Base-by-base conservation (phyloP, 1,284 basidiomycete genomes). In the Trametes versicolor region DNA sequence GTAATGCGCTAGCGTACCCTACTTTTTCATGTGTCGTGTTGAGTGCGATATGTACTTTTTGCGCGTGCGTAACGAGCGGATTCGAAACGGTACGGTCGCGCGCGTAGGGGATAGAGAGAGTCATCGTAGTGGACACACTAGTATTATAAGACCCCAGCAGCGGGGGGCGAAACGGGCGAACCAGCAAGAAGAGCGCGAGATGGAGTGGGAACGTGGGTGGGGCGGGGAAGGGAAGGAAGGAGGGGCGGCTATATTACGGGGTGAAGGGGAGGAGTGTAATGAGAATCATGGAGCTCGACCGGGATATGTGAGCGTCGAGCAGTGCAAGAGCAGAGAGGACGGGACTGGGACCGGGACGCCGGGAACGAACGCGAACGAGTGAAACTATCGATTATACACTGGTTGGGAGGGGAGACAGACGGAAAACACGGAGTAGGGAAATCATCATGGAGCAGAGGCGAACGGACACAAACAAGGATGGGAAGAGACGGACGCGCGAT, bases 281-380 rank as follows among this genome's bases (percentile, higher is more conserved):
- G 25, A 52, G 39, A 49, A 17, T 8, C 10, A 25, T 7, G 17
- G 25, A 60, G 51, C 64, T 66, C 65, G 65, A 69, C 68, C 52
- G 51, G 67, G 67, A 69, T 69, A 69, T 69, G 67, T 69, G 45
- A 37, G 62, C 52, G 67, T 66, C 67, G 67, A 69, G 65, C 61
- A 48, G 57, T 51, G 49, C 56, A 58, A 62, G 45, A 54, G 58
- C 53, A 64, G 55, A 52, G 45, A 53, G 47, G 58, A 50, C 45
- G 55, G 49, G 45, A 60, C 45, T 34, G 49, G 32, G 27, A 47
- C 21, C 34, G 45, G 21, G 23, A 59, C 59, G n/a, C 50, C 37
- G 23, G 41, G 34, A 13, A n/a, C 25, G 49, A 13, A 39, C 17
- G 19, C 27, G 21, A 59, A 19, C 25, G 36, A 32, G n/a, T 13